A percentile compares a stretch with the other conserved stretches of the same genome.
Conservation (phyloP, 2,329 filamentous ascomycete genomes). For the Hypomyces perniciosus region DNA sequence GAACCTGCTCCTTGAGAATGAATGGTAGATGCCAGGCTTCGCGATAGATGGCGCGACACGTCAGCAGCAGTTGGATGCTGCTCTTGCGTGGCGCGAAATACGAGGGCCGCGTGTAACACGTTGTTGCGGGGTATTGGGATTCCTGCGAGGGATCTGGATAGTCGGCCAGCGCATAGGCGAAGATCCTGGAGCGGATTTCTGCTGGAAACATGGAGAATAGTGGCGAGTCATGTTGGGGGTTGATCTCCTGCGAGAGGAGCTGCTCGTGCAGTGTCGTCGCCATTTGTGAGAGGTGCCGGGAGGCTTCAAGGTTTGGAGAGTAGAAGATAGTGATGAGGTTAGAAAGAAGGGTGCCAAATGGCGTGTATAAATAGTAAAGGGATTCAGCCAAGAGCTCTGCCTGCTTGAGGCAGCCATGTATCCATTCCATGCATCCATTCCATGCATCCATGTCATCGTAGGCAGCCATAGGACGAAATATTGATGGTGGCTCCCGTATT, state of each 20-base stretch:
- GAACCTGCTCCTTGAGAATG: conserved; percentile 31
- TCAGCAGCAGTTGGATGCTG: conserved; percentile 33
- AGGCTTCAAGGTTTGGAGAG: no score
- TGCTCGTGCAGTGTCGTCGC: conserved; percentile 3
- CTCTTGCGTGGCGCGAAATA: conserved; percentile 33
- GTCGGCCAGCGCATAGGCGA: conserved; percentile 33
- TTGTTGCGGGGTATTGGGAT: conserved; percentile 21
- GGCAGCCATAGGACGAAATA: no score
- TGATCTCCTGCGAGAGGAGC: background rate
- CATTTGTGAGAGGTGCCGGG: no score
- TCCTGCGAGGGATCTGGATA: conserved; percentile 27
- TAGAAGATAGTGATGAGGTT: no score
- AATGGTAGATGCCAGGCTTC: conserved; percentile 40
- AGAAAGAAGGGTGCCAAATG: no score
- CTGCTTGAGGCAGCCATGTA: no score
- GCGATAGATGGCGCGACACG: conserved; percentile 36
- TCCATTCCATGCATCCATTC: no score
- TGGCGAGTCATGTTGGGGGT: conserved; percentile 16
- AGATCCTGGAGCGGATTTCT: conserved; percentile 46
- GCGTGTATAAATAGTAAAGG: no score
- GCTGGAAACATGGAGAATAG: conserved; percentile 37
- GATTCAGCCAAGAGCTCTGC: no score
- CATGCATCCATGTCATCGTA: no score
- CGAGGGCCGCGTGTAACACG: conserved; percentile 35
- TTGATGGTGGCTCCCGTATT: no score